Conservation (phyloP, 164 flowering plant species). For the Annona cherimola region DNA sequence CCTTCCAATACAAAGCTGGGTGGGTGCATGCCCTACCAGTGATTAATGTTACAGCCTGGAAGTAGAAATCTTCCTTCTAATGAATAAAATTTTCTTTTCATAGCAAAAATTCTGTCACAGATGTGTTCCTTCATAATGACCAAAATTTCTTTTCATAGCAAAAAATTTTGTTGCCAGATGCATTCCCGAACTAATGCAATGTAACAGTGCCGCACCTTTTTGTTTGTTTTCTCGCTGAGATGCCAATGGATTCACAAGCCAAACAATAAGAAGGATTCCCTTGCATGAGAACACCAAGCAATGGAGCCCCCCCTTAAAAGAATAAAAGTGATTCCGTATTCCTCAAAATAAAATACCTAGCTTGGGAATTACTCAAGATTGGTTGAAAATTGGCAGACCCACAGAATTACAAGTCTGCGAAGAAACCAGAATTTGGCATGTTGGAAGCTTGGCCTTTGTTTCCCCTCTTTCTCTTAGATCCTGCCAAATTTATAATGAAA, state of each 20-base stretch:
- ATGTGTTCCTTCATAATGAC: no score
- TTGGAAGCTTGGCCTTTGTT: not conserved
- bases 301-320: not conserved
- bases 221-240: not conserved
- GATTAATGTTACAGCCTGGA: no score
- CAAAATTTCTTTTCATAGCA: no score
- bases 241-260: not conserved
- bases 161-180: no score
- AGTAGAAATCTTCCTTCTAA: no score
- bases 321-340: not conserved
- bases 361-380: not conserved
- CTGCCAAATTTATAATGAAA: not conserved
- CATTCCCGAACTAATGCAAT: no score
- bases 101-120: no score
- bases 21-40: no score
- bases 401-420: not conserved
- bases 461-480: not conserved
- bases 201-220: no score
- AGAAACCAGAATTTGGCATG: not conserved
- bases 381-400: not conserved
- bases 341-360: not conserved
- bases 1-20: no score
- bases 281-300: not conserved
- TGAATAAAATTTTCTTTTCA: no score
- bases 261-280: not conserved